phyloP scores from a whole-genome alignment of 257 asterid genomes.

The Lycium barbarum region DNA sequence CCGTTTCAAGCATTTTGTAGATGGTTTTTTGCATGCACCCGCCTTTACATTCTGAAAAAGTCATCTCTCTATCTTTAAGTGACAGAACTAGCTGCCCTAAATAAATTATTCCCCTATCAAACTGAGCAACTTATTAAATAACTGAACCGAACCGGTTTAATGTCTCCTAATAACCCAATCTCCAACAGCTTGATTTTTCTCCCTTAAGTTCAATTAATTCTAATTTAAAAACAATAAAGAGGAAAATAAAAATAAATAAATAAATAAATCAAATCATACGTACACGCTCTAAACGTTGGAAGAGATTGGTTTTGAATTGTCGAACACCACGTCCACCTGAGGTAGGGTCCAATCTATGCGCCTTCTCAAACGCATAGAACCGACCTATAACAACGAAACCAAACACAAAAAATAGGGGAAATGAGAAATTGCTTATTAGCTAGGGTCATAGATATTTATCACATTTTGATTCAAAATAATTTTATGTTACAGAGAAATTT shows the following conservation, averaged over 20 bases:
- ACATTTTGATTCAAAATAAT: too few relatives aligned
- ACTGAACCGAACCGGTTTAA: not conserved
- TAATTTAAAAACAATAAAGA: slow-evolving; percentile 3
- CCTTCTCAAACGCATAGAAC: slow-evolving; percentile 97
- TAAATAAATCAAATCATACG: not conserved
- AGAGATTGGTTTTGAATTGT: slow-evolving; percentile 92
- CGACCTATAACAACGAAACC: slow-evolving; percentile 59
- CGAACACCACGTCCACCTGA: slow-evolving; percentile 99
- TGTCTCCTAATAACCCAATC: not conserved
- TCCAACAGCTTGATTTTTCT: not conserved
- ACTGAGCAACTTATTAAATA: not conserved
- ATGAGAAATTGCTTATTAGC: not conserved
- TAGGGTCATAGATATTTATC: too few relatives aligned
- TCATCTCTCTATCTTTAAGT: not conserved
- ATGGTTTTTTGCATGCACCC: not conserved
- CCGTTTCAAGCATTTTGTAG: not conserved
- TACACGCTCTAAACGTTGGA: slow-evolving; percentile 92
- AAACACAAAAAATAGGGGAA: not conserved
- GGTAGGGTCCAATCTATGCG: slow-evolving; percentile 85
- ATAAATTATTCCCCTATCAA: not conserved
- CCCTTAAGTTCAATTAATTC: not conserved
- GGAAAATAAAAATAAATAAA: not conserved
- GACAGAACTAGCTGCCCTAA: not conserved
- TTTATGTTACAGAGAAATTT: too few relatives aligned
- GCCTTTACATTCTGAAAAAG: not conserved